These are phyloP conservation scores for Citrus trifoliata DNA, from an alignment of 345 rosid species.

Conservation along the genomic window DNA sequence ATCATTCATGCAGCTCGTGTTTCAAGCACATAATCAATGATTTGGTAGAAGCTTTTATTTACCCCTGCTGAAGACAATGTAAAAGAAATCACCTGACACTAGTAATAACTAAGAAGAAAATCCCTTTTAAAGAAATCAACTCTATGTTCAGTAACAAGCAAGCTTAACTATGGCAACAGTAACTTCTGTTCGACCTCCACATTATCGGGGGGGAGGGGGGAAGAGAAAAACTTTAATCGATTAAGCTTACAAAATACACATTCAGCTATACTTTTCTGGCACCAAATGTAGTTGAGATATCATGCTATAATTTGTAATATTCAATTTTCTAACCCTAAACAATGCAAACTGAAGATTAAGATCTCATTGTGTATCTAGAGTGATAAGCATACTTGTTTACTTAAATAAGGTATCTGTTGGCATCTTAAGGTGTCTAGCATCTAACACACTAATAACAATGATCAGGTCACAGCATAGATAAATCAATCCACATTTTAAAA, in stretches of 20 bases:
- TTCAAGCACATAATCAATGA: background rate
- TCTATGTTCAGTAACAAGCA: background rate
- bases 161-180: background rate
- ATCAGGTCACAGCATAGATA: too few relatives aligned
- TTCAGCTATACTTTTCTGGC: background rate
- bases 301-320: too few relatives aligned
- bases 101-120: background rate
- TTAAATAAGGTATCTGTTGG: too few relatives aligned
- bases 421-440: too few relatives aligned
- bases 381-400: too few relatives aligned
- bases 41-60: background rate
- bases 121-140: background rate
- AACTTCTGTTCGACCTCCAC: constrained; percentile 1
- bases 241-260: background rate
- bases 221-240: too few relatives aligned
- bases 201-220: too few relatives aligned
- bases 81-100: background rate
- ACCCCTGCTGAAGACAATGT: background rate
- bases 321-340: too few relatives aligned
- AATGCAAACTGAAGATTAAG: too few relatives aligned
- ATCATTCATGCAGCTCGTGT: background rate
- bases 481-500: too few relatives aligned
- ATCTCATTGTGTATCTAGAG: too few relatives aligned
- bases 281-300: background rate
- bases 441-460: too few relatives aligned